phyloP scores from a whole-genome alignment of 352 stramenopile species.

The Globisporangium cederbergense region DNA sequence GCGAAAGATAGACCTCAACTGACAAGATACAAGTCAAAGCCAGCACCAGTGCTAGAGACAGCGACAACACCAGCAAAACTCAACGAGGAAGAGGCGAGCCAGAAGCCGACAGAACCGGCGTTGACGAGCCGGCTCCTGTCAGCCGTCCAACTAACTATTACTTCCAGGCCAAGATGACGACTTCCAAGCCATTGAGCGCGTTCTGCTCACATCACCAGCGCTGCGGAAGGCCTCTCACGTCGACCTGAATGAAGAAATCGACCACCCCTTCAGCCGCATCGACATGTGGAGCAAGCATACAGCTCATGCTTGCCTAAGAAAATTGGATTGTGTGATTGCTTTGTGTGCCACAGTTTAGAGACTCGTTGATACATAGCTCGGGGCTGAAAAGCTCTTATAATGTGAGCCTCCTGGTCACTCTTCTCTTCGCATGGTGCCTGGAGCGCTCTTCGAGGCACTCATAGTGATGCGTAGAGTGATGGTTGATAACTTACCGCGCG shows the following conservation, averaged over 20 bases:
- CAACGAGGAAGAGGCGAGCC: neutral
- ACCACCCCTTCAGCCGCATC: slow-evolving; percentile 25
- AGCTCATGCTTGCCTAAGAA: neutral
- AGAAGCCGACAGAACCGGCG: neutral
- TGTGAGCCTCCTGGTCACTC: neutral
- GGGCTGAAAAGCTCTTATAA: slow-evolving; percentile 3
- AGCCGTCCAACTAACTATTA: neutral
- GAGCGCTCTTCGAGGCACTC: neutral
- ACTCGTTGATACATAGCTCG: neutral
- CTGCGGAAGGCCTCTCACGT: neutral
- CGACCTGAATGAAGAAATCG: slow-evolving; percentile 24
- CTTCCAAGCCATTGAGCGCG: slow-evolving; percentile 36
- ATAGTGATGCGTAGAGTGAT: neutral
- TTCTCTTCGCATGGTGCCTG: neutral
- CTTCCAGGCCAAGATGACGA: slow-evolving; percentile 25
- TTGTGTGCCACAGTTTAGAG: neutral
- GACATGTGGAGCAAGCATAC: neutral
- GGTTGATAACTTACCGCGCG: slow-evolving; percentile 14
- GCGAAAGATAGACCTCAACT: neutral
- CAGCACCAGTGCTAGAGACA: neutral
- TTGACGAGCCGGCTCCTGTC: neutral
- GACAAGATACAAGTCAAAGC: neutral
- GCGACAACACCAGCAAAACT: neutral
- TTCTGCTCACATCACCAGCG: slow-evolving; percentile 20
- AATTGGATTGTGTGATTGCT: neutral